Base-by-base conservation (phyloP, 164 flowering plant species). In the Akebia trifoliata region DNA sequence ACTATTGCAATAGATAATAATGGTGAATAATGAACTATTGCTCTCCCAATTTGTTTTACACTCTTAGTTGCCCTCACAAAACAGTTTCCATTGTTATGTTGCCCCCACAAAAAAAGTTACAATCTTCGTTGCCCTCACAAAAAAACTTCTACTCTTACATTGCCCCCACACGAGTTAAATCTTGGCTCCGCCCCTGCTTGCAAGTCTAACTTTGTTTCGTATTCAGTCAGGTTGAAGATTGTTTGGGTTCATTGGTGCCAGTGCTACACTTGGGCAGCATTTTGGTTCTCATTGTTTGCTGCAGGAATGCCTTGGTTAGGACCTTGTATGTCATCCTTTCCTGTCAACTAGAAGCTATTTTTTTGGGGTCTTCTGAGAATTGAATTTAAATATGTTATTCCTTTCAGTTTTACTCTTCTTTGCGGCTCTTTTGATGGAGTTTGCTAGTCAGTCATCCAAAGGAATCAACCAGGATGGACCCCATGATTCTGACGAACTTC, bases 211-310 rank as follows among this genome's bases (percentile, higher is more conserved):
- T 45, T 61, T 64, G 44, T 59, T 72, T 48, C 67, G 29, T 67
- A 49, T 90, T 73, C 97, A 93, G 97, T 83, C 97, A 87, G 99
- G 97, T 78, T 80, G 95, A 58, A 87, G 99, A 87, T 75, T 93
- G 69, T 90, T 93, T 78, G 99, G 99, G 48, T 93, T 93, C 73
- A 80, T 90, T 68, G 99, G 99, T 62, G 97, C 99, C 62, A 97
- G 99, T 74, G 99, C 99, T 37, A 93, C 99, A 48, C 78, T 93
- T 59, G 99, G 99, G 11, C 97, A 93, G 75, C 92, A 90, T 50
- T 75, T 80, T 76, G 99, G 99, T n/a, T n/a, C 50, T 93, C 97
- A 49, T 66, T 93, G 60, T 86, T 90, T 80, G 99, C 99, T 51
- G 78, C 90, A 28, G 83, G 68, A 69, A 80, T 87, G 87, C 89